These are phyloP conservation scores for Claviceps pusilla DNA, from an alignment of 2,329 filamentous ascomycete genomes.

Conservation along the genomic window DNA sequence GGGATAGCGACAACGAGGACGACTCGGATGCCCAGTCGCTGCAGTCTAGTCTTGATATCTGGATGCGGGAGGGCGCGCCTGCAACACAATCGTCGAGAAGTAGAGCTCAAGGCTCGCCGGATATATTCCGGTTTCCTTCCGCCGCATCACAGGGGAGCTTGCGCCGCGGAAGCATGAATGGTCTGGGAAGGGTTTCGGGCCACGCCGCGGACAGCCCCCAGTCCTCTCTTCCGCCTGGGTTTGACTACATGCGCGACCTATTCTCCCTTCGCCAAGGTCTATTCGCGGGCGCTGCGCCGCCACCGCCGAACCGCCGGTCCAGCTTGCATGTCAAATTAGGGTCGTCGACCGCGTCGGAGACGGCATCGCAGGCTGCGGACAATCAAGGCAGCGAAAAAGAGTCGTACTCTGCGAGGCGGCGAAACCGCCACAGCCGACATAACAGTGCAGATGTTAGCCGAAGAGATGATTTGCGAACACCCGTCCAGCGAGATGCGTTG, in stretches of 20 bases:
- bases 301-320: slow-evolving; percentile 36
- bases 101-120: slow-evolving; percentile 27
- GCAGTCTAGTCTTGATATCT: slow-evolving; percentile 39
- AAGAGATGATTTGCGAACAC: slow-evolving; percentile 12
- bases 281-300: slow-evolving; percentile 26
- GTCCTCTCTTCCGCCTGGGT: slow-evolving; percentile 10
- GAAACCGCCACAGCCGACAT: slow-evolving; percentile 8
- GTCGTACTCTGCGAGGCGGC: slow-evolving; percentile 10
- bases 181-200: slow-evolving; percentile 11
- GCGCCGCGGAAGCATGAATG: slow-evolving; percentile 35
- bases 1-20: slow-evolving; percentile 29
- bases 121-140: slow-evolving; percentile 38
- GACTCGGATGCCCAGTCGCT: slow-evolving; percentile 22
- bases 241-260: slow-evolving; percentile 31
- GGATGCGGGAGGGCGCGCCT: slow-evolving; percentile 39
- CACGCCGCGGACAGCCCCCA: slow-evolving; percentile 10
- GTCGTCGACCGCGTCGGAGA: slow-evolving; percentile 12
- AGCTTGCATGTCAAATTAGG: slow-evolving; percentile 36
- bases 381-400: background rate
- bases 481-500: slow-evolving; percentile 11
- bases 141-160: slow-evolving; percentile 25
- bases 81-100: slow-evolving; percentile 14
- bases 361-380: slow-evolving; percentile 9
- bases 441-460: slow-evolving; percentile 19
- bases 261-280: slow-evolving; percentile 26